These are phyloP conservation scores for Tubosaeta brunneosetosa DNA, from an alignment of 768 basidiomycete genomes.

Conservation along the genomic window DNA sequence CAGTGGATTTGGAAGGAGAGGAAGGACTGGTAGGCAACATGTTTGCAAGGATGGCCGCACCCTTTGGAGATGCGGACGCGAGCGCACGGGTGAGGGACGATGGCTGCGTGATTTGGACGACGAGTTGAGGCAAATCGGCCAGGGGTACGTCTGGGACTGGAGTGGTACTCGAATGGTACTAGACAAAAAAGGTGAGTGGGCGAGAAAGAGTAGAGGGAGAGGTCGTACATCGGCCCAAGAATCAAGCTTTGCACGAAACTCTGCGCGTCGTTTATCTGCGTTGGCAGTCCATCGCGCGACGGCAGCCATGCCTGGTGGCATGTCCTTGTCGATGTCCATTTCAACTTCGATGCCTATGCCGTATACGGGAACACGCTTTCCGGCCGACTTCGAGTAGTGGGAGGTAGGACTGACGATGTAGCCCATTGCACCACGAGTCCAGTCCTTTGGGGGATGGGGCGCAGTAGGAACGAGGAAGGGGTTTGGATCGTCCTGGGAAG, in stretches of 20 bases:
- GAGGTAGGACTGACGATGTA: constrained; percentile 68
- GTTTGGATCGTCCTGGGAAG: constrained; percentile 55
- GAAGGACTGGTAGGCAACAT: constrained; percentile 28
- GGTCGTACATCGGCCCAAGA: constrained; percentile 55
- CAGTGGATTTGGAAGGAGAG: constrained; percentile 37
- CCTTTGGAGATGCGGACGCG: constrained; percentile 72
- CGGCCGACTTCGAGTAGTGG: constrained; percentile 61
- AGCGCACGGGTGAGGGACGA: constrained; percentile 68
- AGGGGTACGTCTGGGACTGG: constrained; percentile 57
- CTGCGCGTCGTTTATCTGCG: constrained; percentile 53
- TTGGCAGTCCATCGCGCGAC: constrained; percentile 84
- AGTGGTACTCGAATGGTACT: constrained; percentile 48
- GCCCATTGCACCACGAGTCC: constrained; percentile 80
- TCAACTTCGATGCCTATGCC: constrained; percentile 87
- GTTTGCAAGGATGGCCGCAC: constrained; percentile 29
- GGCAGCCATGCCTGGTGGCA: constrained; percentile 81
- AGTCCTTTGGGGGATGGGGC: constrained; percentile 48
- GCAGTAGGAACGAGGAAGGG: constrained; percentile 57
- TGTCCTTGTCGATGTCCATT: constrained; percentile 76
- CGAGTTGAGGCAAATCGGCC: constrained; percentile 61
- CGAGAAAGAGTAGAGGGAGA: background rate
- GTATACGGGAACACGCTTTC: constrained; percentile 71
- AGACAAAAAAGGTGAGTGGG: constrained; percentile 9
- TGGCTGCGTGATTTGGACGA: constrained; percentile 42
- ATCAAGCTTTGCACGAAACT: constrained; percentile 56